Conservation (phyloP, 2,329 filamentous ascomycete genomes). For the Cryphonectria nitschkei region DNA sequence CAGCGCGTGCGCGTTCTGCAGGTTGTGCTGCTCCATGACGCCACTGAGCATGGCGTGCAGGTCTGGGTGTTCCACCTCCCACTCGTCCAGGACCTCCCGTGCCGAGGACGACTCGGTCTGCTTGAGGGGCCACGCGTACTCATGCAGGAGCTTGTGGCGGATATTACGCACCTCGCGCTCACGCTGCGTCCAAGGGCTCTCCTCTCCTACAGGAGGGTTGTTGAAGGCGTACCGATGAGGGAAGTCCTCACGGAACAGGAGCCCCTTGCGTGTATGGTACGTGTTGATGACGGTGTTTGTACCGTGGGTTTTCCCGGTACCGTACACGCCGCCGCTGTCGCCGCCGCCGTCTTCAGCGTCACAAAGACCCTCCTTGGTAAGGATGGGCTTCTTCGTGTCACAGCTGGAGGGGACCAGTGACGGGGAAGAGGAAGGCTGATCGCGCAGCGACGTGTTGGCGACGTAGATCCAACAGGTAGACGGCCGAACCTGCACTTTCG, state of each 20-base stretch:
- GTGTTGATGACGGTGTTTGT: slow-evolving; percentile 21
- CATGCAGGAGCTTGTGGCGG: slow-evolving; percentile 56
- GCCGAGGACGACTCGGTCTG: slow-evolving; percentile 61
- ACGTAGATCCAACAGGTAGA: slow-evolving; percentile 64
- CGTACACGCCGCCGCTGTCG: slow-evolving; percentile 11
- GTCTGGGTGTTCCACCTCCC: slow-evolving; percentile 62
- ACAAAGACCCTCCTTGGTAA: slow-evolving; percentile 21
- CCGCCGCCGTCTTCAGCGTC: slow-evolving; percentile 21
- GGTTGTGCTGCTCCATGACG: slow-evolving; percentile 40
- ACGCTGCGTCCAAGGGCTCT: slow-evolving; percentile 45
- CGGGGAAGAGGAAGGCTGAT: slow-evolving; percentile 35
- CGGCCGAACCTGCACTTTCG: slow-evolving; percentile 56
- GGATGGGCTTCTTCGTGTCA: slow-evolving; percentile 46
- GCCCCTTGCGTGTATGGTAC: slow-evolving; percentile 25
- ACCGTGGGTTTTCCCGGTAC: slow-evolving; percentile 3
- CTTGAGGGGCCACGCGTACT: slow-evolving; percentile 59
- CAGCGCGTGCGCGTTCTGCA: slow-evolving; percentile 37
- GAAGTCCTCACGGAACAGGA: slow-evolving; percentile 51
- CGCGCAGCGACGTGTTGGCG: slow-evolving; percentile 53
- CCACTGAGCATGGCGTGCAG: slow-evolving; percentile 57
- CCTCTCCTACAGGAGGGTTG: slow-evolving; percentile 50
- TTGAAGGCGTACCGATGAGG: slow-evolving; percentile 61
- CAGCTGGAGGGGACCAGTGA: slow-evolving; percentile 36
- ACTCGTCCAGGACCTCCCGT: slow-evolving; percentile 56
- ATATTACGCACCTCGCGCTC: slow-evolving; percentile 44